A percentile compares a stretch with the other conserved stretches of the same genome.
phyloP scores from a whole-genome alignment of 805 yeast species.

The Lipomyces yamanashiensis region DNA sequence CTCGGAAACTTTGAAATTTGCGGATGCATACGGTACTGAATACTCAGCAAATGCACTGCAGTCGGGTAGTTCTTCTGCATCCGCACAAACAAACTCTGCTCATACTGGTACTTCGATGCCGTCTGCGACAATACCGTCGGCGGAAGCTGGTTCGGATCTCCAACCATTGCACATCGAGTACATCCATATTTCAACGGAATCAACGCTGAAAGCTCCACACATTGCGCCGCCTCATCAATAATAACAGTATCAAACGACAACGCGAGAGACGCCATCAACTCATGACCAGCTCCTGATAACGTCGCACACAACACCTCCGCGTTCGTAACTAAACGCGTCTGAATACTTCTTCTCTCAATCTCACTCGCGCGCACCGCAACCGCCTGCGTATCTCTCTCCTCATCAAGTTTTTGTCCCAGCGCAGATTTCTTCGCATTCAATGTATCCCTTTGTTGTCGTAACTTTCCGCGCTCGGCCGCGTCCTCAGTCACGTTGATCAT shows the following conservation, averaged over 20 bases:
- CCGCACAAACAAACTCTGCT: slow-evolving; percentile 90
- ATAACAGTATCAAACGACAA: slow-evolving; percentile 86
- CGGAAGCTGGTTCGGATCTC: slow-evolving; percentile 97
- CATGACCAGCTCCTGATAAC: slow-evolving; percentile 92
- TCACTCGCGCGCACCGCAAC: slow-evolving; percentile 76
- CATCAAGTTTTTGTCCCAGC: slow-evolving; percentile 74
- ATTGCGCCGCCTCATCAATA: slow-evolving; percentile 96
- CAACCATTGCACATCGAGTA: slow-evolving; percentile 90
- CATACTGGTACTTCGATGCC: slow-evolving; percentile 80
- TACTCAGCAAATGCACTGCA: slow-evolving; percentile 75
- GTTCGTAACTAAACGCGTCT: slow-evolving; percentile 67
- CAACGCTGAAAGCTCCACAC: slow-evolving; percentile 88
- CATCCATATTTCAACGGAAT: slow-evolving; percentile 94
- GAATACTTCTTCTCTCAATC: slow-evolving; percentile 73
- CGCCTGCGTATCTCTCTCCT: slow-evolving; percentile 72
- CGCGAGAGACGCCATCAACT: slow-evolving; percentile 72
- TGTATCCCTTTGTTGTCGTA: slow-evolving; percentile 55
- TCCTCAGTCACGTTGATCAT: slow-evolving; percentile 45
- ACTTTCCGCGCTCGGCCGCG: slow-evolving; percentile 38
- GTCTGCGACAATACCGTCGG: slow-evolving; percentile 92
- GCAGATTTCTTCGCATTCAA: slow-evolving; percentile 67
- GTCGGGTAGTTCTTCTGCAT: slow-evolving; percentile 72
- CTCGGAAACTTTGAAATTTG: slow-evolving; percentile 87
- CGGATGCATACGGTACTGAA: slow-evolving; percentile 98
- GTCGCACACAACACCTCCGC: slow-evolving; percentile 92